Conservation (phyloP, 106 monocot genomes). For the Gastrodia elata region DNA sequence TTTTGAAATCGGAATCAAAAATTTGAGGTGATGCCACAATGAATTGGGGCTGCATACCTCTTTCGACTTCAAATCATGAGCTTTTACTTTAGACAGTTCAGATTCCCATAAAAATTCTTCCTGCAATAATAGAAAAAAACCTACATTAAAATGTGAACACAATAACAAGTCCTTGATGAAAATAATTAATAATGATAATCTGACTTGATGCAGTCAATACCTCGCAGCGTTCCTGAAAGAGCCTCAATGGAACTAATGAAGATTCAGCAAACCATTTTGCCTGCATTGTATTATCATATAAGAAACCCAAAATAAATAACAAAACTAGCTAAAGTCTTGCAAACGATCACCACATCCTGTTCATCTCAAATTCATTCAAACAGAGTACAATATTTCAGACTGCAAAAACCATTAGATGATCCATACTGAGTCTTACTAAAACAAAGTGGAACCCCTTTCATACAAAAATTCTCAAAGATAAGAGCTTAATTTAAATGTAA, state of each 20-base stretch:
- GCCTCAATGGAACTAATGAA: conserved; percentile 50
- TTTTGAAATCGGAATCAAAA: background rate
- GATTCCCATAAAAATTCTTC: conserved; percentile 96
- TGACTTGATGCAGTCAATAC: conserved; percentile 20
- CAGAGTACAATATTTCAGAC: background rate
- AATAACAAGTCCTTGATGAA: background rate
- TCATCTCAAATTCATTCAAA: background rate
- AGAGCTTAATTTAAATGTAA: background rate
- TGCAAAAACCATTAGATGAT: background rate
- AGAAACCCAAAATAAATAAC: background rate
- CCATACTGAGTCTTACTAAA: background rate
- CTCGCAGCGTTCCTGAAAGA: conserved; percentile 97
- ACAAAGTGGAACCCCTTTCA: background rate
- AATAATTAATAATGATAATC: background rate
- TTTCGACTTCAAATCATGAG: conserved; percentile 85
- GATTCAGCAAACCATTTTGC: conserved; percentile 81
- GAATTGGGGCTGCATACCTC: conserved; percentile 43
- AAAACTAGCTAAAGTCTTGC: background rate
- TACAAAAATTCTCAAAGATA: background rate
- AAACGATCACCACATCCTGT: background rate
- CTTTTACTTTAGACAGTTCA: conserved; percentile 73
- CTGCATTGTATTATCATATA: conserved; percentile 20
- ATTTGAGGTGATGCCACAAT: background rate
- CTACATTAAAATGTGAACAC: background rate
- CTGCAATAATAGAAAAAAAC: conserved; percentile 22